Evolutionary conservation across 2,329 filamentous ascomycete genomes (phyloP).

Genomic region (Pyrenochaeta sp.): DNA sequence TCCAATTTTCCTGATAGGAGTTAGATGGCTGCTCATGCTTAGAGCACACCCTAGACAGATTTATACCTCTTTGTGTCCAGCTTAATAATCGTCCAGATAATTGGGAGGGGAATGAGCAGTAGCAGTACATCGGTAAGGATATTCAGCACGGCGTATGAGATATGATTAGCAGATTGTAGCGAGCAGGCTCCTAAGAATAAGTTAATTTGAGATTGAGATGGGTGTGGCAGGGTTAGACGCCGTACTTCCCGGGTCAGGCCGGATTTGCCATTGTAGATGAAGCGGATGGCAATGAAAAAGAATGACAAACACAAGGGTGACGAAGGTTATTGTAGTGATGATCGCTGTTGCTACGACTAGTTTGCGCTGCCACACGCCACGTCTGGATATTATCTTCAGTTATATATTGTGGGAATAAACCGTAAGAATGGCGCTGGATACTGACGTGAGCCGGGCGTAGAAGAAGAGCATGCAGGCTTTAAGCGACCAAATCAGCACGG

Average conservation of each 20-base stretch:
- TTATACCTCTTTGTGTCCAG: no score
- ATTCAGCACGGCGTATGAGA: not conserved
- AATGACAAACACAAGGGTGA: slow-evolving; percentile 10
- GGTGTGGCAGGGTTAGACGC: slow-evolving; percentile 12
- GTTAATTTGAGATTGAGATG: not conserved
- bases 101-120: not conserved
- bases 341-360: slow-evolving; percentile 12
- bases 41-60: no score
- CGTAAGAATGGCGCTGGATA: not conserved
- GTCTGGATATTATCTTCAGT: not conserved
- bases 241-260: slow-evolving; percentile 19
- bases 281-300: slow-evolving; percentile 15
- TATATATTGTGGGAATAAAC: slow-evolving; percentile 8
- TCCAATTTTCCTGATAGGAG: not conserved
- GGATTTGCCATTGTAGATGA: slow-evolving; percentile 15
- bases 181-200: not conserved
- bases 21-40: not conserved
- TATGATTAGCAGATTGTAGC: not conserved
- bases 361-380: not conserved
- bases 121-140: not conserved
- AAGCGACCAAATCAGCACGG: slow-evolving; percentile 17
- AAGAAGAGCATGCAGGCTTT: slow-evolving; percentile 21
- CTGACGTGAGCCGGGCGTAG: slow-evolving; percentile 16
- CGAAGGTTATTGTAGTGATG: slow-evolving; percentile 7
- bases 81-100: not conserved